phyloP scores from a whole-genome alignment of 805 yeast genomes.

The Suhomyces pyralidae region DNA sequence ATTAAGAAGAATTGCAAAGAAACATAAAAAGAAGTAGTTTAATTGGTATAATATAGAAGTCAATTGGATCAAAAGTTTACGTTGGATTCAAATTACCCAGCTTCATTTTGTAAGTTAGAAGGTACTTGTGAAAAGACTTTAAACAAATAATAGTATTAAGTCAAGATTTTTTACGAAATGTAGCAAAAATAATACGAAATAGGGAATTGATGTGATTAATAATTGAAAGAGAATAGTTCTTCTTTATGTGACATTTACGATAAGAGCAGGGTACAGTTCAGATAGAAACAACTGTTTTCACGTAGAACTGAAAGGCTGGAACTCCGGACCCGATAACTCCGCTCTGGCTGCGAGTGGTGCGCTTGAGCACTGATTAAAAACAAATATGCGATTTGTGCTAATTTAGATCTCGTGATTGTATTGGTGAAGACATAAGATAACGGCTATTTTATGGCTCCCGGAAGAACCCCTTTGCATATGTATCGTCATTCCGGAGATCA shows the following conservation, averaged over 20 bases:
- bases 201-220: too few species aligned
- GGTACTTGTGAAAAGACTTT: too few species aligned
- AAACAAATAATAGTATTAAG: neutral
- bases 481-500: neutral
- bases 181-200: neutral
- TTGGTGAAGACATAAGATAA: neutral
- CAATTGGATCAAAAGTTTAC: neutral
- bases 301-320: neutral
- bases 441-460: neutral
- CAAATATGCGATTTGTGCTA: neutral
- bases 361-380: neutral
- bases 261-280: neutral
- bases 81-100: too few species aligned
- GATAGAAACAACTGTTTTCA: neutral
- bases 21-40: constrained; percentile 54
- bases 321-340: neutral
- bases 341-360: neutral
- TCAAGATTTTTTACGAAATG: neutral
- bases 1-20: constrained; percentile 82
- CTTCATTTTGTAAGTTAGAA: too few species aligned
- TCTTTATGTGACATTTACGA: too few species aligned
- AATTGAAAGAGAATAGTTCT: neutral
- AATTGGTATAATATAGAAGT: neutral
- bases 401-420: neutral
- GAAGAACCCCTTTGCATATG: neutral